A percentile compares a stretch with the other conserved stretches of the same genome.
These are phyloP conservation scores for Papilionanthe hybrid DNA, from an alignment of 116 monocot genomes.

Conservation along the genomic window DNA sequence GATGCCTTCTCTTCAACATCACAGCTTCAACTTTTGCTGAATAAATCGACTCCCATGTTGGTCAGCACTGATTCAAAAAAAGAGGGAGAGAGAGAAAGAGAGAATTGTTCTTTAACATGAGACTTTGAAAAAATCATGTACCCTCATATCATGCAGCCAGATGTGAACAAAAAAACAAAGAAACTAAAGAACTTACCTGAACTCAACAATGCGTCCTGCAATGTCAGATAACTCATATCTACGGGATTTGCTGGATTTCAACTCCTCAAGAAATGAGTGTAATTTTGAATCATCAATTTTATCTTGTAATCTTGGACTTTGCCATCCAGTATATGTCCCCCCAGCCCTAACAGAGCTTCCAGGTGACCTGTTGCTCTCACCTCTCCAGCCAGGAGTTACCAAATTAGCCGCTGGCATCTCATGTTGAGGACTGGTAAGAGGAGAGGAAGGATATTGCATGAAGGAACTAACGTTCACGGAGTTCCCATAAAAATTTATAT, in stretches of 20 bases:
- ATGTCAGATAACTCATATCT: slow-evolving; percentile 83
- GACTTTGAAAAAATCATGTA: background rate
- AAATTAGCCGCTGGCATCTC: slow-evolving; percentile 18
- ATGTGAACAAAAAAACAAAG: background rate
- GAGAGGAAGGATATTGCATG: slow-evolving; percentile 53
- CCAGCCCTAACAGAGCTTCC: slow-evolving; percentile 28
- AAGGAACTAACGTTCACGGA: slow-evolving; percentile 32
- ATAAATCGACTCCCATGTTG: slow-evolving; percentile 98
- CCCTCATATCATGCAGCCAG: slow-evolving; percentile 1
- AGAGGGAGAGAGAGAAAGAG: background rate
- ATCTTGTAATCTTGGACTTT: slow-evolving; percentile 49
- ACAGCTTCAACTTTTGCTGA: slow-evolving; percentile 86
- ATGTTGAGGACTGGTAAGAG: slow-evolving; percentile 38
- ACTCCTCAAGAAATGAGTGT: slow-evolving; percentile 75
- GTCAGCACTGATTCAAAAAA: slow-evolving; percentile 60
- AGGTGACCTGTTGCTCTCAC: slow-evolving; percentile 41
- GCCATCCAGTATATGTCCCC: slow-evolving; percentile 47
- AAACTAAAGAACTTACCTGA: slow-evolving; percentile 56
- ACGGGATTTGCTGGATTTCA: slow-evolving; percentile 63
- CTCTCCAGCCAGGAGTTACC: slow-evolving; percentile 36
- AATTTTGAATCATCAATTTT: slow-evolving; percentile 48
- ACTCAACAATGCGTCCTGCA: slow-evolving; percentile 75
- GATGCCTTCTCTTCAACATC: slow-evolving; percentile 69
- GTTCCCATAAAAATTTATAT: slow-evolving; percentile 51
- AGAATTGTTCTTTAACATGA: slow-evolving; percentile 6